These are phyloP conservation scores for Chrysoporthe puriensis DNA, from an alignment of 2,329 filamentous ascomycete species.

Conservation along the genomic window DNA sequence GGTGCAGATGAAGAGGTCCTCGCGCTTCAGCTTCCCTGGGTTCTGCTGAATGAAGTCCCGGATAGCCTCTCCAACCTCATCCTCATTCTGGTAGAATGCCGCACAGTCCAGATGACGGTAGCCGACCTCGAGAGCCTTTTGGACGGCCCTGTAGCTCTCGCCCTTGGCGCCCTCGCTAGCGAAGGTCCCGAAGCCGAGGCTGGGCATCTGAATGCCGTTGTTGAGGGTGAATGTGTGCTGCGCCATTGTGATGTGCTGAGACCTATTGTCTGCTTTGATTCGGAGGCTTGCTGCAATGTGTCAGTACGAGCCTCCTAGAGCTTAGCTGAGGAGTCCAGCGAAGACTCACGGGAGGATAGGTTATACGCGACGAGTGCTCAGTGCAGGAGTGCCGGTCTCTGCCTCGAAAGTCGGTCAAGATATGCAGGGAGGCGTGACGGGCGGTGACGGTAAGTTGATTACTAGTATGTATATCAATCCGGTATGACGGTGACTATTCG, in stretches of 20 bases:
- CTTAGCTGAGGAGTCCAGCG: no score
- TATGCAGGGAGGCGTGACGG: background rate
- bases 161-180: slow-evolving; percentile 66
- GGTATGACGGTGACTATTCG: background rate
- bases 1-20: slow-evolving; percentile 65
- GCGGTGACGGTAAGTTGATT: background rate
- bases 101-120: slow-evolving; percentile 72
- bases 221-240: slow-evolving; percentile 47
- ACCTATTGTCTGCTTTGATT: background rate
- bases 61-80: slow-evolving; percentile 61
- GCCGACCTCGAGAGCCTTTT: slow-evolving; percentile 62
- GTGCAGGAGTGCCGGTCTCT: slow-evolving; percentile 32
- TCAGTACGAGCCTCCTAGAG: background rate
- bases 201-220: slow-evolving; percentile 62
- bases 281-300: background rate
- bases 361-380: background rate
- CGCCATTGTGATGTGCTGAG: slow-evolving; percentile 32
- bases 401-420: slow-evolving; percentile 25
- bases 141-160: slow-evolving; percentile 66
- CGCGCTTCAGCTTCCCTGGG: slow-evolving; percentile 50
- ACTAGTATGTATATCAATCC: background rate
- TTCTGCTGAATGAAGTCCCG: slow-evolving; percentile 47
- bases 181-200: slow-evolving; percentile 68
- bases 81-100: slow-evolving; percentile 71
- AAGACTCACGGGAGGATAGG: background rate